These are phyloP conservation scores for Gossypium davidsonii DNA, from an alignment of 441 rosid species.

Conservation along the genomic window DNA sequence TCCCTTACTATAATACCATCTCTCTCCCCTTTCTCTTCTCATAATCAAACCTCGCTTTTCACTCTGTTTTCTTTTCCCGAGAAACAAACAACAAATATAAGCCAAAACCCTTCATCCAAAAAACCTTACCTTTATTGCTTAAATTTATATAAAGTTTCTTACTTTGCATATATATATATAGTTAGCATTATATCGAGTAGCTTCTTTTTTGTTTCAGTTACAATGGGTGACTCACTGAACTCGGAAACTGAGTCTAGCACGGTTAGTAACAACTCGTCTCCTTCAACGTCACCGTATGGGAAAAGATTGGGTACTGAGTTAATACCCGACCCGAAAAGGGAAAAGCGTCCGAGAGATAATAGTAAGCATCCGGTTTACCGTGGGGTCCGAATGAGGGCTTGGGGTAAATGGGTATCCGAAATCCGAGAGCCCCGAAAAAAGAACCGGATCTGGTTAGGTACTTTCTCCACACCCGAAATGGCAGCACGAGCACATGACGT, in stretches of 20 bases:
- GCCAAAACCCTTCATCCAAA: background rate
- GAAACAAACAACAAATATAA: background rate
- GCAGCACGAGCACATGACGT: slow-evolving; percentile 23
- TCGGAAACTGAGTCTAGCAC: slow-evolving; percentile 19
- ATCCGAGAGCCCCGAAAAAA: slow-evolving; percentile 22
- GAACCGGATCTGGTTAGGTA: slow-evolving; percentile 22
- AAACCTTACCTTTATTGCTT: background rate
- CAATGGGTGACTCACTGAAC: slow-evolving; percentile 19
- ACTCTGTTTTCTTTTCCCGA: background rate
- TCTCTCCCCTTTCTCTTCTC: slow-evolving; percentile 3
- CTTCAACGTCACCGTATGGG: background rate
- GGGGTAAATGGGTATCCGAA: slow-evolving; percentile 24
- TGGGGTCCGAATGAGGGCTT: slow-evolving; percentile 21
- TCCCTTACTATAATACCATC: background rate
- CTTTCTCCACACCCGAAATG: slow-evolving; percentile 20
- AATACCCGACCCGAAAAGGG: slow-evolving; percentile 9
- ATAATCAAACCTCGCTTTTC: background rate
- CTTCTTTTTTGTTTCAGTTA: background rate
- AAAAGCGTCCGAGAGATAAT: slow-evolving; percentile 17
- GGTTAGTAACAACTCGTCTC: slow-evolving; percentile 7
- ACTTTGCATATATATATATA: no score
- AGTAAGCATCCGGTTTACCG: slow-evolving; percentile 23
- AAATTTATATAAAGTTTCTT: background rate
- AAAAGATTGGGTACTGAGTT: slow-evolving; percentile 9
- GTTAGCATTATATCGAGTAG: background rate